Evolutionary conservation across 768 basidiomycete genomes (phyloP), one percentile per base, ranked within the genome.

Genomic region (Tephrocybe sp.): DNA sequence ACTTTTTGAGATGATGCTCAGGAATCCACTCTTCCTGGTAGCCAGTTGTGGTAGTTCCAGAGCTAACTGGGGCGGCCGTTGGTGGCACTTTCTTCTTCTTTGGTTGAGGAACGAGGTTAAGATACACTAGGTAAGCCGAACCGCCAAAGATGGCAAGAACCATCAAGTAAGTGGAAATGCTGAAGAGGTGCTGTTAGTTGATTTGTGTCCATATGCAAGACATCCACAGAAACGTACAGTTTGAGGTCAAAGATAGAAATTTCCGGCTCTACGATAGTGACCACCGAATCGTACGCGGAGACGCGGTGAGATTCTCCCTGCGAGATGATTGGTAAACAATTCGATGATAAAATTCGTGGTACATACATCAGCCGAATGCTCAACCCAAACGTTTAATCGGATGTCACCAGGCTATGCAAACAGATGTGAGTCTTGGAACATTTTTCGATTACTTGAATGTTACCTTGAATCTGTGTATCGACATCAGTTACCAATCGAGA

Each of bases 21-120:
- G 91, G 91, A 58, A 93, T 93, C 91, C 91, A 93, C 61, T 93
- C 91, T 62, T 92, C 88, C 61, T 89, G 82, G 58, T 92, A 92
- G 39, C 82, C 84, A 32, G 83, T 81, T 19, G 82, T 82, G 30
- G 84, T 83, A 6, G 85, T 85, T 32, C 79, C 77, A 7, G 80
- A 56, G 23, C 77, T 77, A 33, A 78, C 76, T 8, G 86, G 80
- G 4, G 80, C 67, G 50, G 78, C 62, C 7, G 70, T 52, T 17
- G 76, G 58, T 1, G 71, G 62, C 20, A 71, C 54, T 55, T 78
- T 82, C 56, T 73, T 74, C 64, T 83, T 85, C 71, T 84, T 88
- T 39, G 79, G 51, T 48, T 79, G 76, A 19, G 88, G 89, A 23
- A 82, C 68, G 62, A 88, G 87, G 26, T 83, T 75, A 13, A 76